A percentile compares a stretch with the other conserved stretches of the same genome.
phyloP scores from a whole-genome alignment of 129 eudicot species.

The Calendula officinalis region DNA sequence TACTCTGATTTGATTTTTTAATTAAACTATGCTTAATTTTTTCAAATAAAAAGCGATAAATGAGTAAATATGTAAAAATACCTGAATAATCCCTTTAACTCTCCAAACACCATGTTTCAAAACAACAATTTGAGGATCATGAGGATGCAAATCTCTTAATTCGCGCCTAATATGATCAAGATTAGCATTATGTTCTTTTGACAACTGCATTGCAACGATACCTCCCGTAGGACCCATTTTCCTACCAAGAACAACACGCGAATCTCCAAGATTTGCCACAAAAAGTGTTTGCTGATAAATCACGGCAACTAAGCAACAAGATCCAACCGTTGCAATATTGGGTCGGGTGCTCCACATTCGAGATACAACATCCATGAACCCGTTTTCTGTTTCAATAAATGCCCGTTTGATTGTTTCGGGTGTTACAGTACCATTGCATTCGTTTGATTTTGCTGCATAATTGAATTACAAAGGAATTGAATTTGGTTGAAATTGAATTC shows the following conservation, averaged over 20 bases:
- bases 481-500: no score
- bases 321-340: constrained; percentile 50
- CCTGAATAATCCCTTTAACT: constrained; percentile 55
- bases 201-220: constrained; percentile 53
- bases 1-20: no score
- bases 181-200: constrained; percentile 67
- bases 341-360: constrained; percentile 46
- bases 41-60: not conserved
- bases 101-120: constrained; percentile 52
- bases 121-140: constrained; percentile 67
- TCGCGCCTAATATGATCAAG: constrained; percentile 49
- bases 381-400: constrained; percentile 55
- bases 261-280: constrained; percentile 68
- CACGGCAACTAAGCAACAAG: constrained; percentile 71
- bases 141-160: constrained; percentile 52
- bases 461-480: no score
- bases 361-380: constrained; percentile 46
- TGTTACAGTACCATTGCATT: constrained; percentile 46
- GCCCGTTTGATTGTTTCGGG: constrained; percentile 48
- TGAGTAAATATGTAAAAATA: constrained; percentile 7
- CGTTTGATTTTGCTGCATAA: constrained; percentile 51
- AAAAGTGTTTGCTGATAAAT: constrained; percentile 54
- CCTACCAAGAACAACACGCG: constrained; percentile 63
- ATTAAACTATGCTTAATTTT: no score
- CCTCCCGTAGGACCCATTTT: constrained; percentile 38